Conservation (phyloP, 495 filamentous ascomycete genomes). For the Rhizodiscina lignyota region DNA sequence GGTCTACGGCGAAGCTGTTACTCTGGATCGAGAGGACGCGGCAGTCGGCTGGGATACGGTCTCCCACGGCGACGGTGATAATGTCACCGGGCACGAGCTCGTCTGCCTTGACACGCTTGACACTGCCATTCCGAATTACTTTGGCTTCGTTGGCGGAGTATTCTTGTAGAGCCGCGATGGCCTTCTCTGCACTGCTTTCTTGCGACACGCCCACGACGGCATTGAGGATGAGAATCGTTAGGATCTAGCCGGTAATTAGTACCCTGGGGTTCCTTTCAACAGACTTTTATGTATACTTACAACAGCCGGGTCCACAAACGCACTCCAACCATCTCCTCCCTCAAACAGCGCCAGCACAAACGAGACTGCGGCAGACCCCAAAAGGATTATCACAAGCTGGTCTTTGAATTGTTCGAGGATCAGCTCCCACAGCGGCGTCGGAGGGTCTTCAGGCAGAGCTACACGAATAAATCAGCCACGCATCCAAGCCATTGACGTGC, state of each 20-base stretch:
- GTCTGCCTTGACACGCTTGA: slow-evolving; percentile 74
- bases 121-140: slow-evolving; percentile 61
- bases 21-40: slow-evolving; percentile 79
- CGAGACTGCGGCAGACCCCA: slow-evolving; percentile 86
- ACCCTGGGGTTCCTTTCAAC: not conserved
- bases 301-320: slow-evolving; percentile 95
- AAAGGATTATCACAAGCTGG: slow-evolving; percentile 88
- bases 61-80: slow-evolving; percentile 74
- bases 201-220: slow-evolving; percentile 95
- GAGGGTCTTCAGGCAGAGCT: slow-evolving; percentile 92
- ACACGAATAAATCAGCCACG: slow-evolving; percentile 6
- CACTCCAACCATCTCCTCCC: slow-evolving; percentile 82
- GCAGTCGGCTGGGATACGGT: slow-evolving; percentile 94
- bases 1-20: slow-evolving; percentile 92
- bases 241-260: slow-evolving; percentile 41
- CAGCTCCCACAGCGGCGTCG: slow-evolving; percentile 93
- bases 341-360: slow-evolving; percentile 91
- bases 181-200: slow-evolving; percentile 96
- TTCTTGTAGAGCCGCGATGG: slow-evolving; percentile 95
- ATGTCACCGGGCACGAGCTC: slow-evolving; percentile 94
- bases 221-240: slow-evolving; percentile 94
- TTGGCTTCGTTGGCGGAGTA: slow-evolving; percentile 98
- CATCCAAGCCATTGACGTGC: not conserved
- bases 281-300: slow-evolving; percentile 32
- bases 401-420: slow-evolving; percentile 99